A percentile compares a stretch with the other conserved stretches of the same genome.
These are phyloP conservation scores for Macrophomina tecta DNA, from an alignment of 2,329 filamentous ascomycete genomes.

Conservation along the genomic window DNA sequence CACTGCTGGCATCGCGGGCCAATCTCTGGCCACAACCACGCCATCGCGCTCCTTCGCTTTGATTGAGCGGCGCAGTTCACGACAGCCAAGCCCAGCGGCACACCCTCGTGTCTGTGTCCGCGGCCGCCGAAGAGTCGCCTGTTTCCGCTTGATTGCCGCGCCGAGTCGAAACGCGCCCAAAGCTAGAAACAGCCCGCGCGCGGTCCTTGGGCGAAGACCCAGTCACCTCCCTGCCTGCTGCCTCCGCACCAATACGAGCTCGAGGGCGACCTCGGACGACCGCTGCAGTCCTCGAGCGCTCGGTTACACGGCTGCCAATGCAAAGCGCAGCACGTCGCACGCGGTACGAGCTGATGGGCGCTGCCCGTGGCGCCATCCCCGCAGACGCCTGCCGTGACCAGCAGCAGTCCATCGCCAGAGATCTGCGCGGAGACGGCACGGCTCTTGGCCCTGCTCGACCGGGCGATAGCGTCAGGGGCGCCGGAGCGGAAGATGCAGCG, in stretches of 20 bases:
- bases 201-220: background rate
- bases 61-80: background rate
- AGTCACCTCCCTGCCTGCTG: background rate
- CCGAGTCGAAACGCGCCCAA: background rate
- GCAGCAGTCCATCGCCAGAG: background rate
- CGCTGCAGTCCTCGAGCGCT: background rate
- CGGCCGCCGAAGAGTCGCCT: slow-evolving; percentile 6
- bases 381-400: background rate
- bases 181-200: slow-evolving; percentile 4
- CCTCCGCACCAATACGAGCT: background rate
- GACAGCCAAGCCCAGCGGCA: background rate
- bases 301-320: slow-evolving; percentile 6
- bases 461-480: slow-evolving; percentile 14
- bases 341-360: slow-evolving; percentile 7
- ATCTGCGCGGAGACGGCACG: background rate
- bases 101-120: background rate
- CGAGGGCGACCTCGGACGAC: background rate
- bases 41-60: slow-evolving; percentile 4
- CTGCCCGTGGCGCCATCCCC: slow-evolving; percentile 1
- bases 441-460: background rate
- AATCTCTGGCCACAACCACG: slow-evolving; percentile 18
- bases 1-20: background rate
- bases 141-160: slow-evolving; percentile 1
- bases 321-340: background rate
- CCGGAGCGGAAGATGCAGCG: slow-evolving; percentile 1